Conservation (phyloP, 2,329 filamentous ascomycete genomes). For the Xylariaceae sp. region DNA sequence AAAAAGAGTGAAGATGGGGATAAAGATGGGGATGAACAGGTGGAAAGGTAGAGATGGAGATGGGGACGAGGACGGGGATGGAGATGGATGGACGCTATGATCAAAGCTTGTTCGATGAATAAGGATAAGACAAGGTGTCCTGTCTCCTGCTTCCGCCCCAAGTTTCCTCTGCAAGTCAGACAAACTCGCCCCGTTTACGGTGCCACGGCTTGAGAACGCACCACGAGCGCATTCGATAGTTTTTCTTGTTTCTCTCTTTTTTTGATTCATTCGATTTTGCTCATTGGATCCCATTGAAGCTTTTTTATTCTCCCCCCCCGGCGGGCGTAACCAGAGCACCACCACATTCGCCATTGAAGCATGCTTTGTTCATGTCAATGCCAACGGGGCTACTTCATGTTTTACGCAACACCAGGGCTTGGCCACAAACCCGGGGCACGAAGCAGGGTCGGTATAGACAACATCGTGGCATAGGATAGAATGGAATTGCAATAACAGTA, state of each 20-base stretch:
- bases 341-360: neutral
- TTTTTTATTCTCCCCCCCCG: neutral
- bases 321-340: slow-evolving; percentile 4
- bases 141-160: slow-evolving; percentile 4
- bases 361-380: slow-evolving; percentile 7
- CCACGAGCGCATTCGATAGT: slow-evolving; percentile 8
- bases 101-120: slow-evolving; percentile 12
- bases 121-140: slow-evolving; percentile 19
- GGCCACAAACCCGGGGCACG: slow-evolving; percentile 2
- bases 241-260: neutral
- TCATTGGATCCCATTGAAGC: no score
- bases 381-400: neutral
- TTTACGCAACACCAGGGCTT: neutral
- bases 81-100: slow-evolving; percentile 10
- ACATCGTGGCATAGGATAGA: neutral
- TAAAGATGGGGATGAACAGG: neutral
- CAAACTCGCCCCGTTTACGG: slow-evolving; percentile 19
- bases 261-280: neutral
- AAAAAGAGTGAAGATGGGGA: neutral
- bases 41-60: neutral
- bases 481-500: slow-evolving; percentile 11
- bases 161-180: slow-evolving; percentile 11
- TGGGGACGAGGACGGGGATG: slow-evolving; percentile 4
- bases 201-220: slow-evolving; percentile 16
- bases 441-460: neutral